Evolutionary conservation across 148 eudicot species (phyloP), one percentile per base, ranked within the genome.

Genomic region (Heliosperma pusillum): DNA sequence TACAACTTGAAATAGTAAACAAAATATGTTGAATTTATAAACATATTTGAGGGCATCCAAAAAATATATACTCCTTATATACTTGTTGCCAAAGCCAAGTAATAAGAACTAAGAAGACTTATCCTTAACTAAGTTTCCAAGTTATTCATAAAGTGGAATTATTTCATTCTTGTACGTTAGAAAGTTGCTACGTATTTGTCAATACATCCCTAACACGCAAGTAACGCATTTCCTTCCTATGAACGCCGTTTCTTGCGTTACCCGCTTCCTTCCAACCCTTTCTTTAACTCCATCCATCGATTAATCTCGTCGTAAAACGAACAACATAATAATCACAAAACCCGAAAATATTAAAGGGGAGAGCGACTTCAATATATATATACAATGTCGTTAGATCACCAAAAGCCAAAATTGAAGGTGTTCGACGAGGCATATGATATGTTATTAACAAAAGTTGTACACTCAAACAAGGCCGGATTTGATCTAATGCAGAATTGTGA

Each of bases 401-500:
- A 80, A 11, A 73, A 50, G 65, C 17, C 76, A 19, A 81, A 12
- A n/a, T 15, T 55, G 22, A 77, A 77, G 22, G 77, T 42, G 2
- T 75, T 71, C 33, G 79, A 82, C 26, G 84, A 81, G 52, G 67
- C 36, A 15, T 47, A 21, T 68, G 36, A 70, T 71, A 50, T 71
- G 20, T 8, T 76, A 30, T 24, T 72, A 45, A 59, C 56, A 69
- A 20, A 60, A 17, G 25, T 69, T 4, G 5, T 77, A 61, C 13
- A 58, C 21, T 76, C 79, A 10, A 80, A 73, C 20, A 77, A 74
- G 58, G 69, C 78, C 26, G 83, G 77, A 73, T 24, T 58, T 76
- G 84, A 79, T 71, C 78, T 83, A 2, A 73, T 88, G 62, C 87
- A 86, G 26, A 88, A 88, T 69, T 88, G 89, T 52, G 91, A 88